A percentile compares a stretch with the other conserved stretches of the same genome.
These are phyloP conservation scores for Carpinus viminea DNA, from an alignment of 306 rosid genomes.

Conservation along the genomic window DNA sequence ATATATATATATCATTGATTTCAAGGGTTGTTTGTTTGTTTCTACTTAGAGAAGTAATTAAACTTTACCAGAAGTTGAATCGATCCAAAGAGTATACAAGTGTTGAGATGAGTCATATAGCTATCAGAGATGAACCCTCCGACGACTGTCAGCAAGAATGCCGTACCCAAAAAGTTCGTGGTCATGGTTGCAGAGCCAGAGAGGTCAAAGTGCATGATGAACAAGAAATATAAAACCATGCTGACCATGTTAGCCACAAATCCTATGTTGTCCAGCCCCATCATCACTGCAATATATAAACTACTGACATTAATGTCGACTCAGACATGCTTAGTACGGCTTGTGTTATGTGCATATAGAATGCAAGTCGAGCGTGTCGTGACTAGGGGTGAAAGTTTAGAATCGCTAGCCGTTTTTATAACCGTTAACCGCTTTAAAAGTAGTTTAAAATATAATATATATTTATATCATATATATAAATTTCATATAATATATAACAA, in stretches of 20 bases:
- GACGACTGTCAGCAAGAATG: constrained; percentile 46
- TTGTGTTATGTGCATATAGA: no score
- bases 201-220: constrained; percentile 5
- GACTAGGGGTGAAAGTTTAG: no score
- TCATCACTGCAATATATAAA: constrained; percentile 34
- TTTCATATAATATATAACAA: no score
- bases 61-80: constrained; percentile 47
- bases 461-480: no score
- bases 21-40: no score
- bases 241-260: no score
- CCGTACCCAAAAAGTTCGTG: constrained; percentile 53
- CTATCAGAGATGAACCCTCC: constrained; percentile 70
- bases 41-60: not conserved
- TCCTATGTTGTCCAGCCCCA: constrained; percentile 18
- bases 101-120: constrained; percentile 54
- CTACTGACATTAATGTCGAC: not conserved
- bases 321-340: not conserved
- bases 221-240: no score
- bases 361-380: no score
- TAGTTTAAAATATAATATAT: no score
- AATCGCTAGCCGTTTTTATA: no score
- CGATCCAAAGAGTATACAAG: constrained; percentile 49
- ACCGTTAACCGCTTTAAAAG: no score
- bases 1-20: constrained; percentile 35
- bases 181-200: constrained; percentile 50